phyloP scores from a whole-genome alignment of 2,329 filamentous ascomycete species.

The Xylaria sp. region DNA sequence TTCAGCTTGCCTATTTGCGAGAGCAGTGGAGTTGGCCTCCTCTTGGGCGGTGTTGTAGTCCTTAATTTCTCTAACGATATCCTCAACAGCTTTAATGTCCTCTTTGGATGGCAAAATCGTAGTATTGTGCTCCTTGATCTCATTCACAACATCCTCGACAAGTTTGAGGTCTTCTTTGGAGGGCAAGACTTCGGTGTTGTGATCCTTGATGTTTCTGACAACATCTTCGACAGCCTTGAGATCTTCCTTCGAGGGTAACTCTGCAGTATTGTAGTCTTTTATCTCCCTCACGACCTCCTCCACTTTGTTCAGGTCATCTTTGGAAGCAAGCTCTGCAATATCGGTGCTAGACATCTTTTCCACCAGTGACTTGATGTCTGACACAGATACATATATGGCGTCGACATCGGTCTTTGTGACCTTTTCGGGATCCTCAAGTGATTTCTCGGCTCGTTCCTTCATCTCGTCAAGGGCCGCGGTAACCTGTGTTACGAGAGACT shows the following conservation, averaged over 20 bases:
- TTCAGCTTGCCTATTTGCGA: conserved; percentile 86
- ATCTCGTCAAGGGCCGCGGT: conserved; percentile 80
- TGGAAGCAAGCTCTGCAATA: conserved; percentile 76
- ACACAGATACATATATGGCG: conserved; percentile 80
- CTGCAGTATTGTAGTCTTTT: conserved; percentile 74
- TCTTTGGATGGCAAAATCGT: conserved; percentile 67
- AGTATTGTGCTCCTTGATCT: conserved; percentile 75
- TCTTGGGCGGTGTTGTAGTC: conserved; percentile 75
- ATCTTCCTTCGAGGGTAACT: conserved; percentile 74
- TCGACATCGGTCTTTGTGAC: conserved; percentile 86
- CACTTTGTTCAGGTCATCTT: conserved; percentile 78
- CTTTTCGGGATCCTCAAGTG: conserved; percentile 68
- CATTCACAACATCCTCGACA: conserved; percentile 75
- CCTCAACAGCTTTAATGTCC: conserved; percentile 76
- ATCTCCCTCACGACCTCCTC: conserved; percentile 76
- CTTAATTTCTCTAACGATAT: conserved; percentile 77
- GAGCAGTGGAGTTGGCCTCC: conserved; percentile 79
- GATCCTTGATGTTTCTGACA: conserved; percentile 78
- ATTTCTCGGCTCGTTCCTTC: conserved; percentile 66
- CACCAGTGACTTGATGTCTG: conserved; percentile 85
- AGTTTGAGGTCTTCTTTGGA: conserved; percentile 71
- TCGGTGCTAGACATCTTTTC: conserved; percentile 83
- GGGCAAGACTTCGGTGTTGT: conserved; percentile 57
- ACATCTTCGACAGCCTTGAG: conserved; percentile 75
- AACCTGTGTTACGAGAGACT: conserved; percentile 82